Evolutionary conservation across 768 basidiomycete genomes (phyloP).

Genomic region (Rhodocollybia butyracea): DNA sequence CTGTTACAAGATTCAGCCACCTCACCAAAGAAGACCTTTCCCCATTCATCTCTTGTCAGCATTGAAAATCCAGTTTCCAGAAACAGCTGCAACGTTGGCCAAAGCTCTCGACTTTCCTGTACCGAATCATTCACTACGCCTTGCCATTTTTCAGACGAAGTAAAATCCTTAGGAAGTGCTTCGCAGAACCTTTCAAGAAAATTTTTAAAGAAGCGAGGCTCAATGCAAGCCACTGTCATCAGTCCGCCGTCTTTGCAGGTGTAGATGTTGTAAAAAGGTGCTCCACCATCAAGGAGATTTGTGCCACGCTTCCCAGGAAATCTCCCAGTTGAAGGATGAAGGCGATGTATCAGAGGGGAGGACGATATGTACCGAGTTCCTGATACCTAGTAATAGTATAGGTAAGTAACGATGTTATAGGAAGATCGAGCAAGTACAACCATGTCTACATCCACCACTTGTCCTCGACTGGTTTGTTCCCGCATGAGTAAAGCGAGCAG

Average conservation of each 20-base stretch:
- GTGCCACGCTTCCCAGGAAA: constrained; percentile 47
- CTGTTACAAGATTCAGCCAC: constrained; percentile 1
- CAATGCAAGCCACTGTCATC: constrained; percentile 77
- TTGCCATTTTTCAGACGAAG: constrained; percentile 48
- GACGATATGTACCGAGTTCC: constrained; percentile 76
- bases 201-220: constrained; percentile 64
- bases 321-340: constrained; percentile 18
- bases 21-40: constrained; percentile 60
- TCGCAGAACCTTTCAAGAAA: constrained; percentile 56
- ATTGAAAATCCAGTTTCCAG: constrained; percentile 61
- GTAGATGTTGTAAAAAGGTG: constrained; percentile 77
- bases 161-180: constrained; percentile 44
- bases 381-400: constrained; percentile 52
- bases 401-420: background rate
- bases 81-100: constrained; percentile 56
- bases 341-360: constrained; percentile 56
- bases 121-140: constrained; percentile 36
- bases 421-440: constrained; percentile 32
- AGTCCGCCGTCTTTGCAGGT: constrained; percentile 67
- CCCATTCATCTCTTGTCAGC: constrained; percentile 67
- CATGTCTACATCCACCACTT: constrained; percentile 77
- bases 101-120: constrained; percentile 46
- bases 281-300: constrained; percentile 70
- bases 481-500: constrained; percentile 74
- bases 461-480: constrained; percentile 60